Evolutionary conservation across 2,329 filamentous ascomycete genomes (phyloP).

Genomic region (Alternaria rosae): DNA sequence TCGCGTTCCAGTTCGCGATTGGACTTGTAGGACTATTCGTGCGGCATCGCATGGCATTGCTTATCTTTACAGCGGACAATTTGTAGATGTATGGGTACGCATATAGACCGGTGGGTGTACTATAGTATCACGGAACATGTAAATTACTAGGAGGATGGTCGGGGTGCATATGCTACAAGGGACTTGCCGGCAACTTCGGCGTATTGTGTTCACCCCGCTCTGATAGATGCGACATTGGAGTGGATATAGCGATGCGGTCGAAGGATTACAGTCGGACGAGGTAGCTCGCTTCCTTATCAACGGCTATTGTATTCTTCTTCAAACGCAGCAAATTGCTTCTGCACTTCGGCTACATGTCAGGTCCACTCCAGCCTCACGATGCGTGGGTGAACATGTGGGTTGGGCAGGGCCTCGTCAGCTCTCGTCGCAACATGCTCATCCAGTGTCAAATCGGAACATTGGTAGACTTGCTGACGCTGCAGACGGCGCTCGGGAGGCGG

Average conservation of each 20-base stretch:
- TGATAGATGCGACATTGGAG: not conserved
- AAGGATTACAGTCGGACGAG: not conserved
- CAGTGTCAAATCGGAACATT: not conserved
- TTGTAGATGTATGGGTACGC: constrained; percentile 27
- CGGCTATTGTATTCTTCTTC: not conserved
- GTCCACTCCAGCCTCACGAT: not conserved
- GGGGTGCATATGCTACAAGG: not conserved
- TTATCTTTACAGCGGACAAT: constrained; percentile 93
- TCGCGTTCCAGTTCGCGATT: constrained; percentile 76
- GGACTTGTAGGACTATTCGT: constrained; percentile 86
- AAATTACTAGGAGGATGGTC: not conserved
- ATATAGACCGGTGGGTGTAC: not conserved
- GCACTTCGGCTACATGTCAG: not conserved
- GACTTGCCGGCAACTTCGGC: not conserved
- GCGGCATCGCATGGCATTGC: constrained; percentile 82
- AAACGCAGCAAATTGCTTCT: not conserved
- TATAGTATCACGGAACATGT: not conserved
- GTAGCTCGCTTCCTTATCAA: not conserved
- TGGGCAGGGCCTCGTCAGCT: not conserved
- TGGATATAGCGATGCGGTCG: not conserved
- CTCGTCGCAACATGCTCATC: not conserved
- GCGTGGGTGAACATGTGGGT: not conserved
- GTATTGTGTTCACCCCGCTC: not conserved
- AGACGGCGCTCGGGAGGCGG: not conserved
- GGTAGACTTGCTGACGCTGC: not conserved